Conservation (phyloP, 1,139 yeast species). For the Meyerozyma elateridarum region DNA sequence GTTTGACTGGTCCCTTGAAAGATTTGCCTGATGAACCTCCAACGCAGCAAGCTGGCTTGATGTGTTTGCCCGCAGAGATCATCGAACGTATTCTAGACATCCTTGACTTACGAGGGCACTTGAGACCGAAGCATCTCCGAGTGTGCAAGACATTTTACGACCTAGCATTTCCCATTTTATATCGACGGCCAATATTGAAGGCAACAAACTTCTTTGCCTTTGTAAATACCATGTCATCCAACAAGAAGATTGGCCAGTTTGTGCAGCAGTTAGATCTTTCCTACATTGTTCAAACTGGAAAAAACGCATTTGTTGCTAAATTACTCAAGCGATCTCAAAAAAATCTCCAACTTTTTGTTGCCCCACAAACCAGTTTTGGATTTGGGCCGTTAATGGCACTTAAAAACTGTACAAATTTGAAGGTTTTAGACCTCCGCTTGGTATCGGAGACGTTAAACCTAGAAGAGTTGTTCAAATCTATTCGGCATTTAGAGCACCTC, state of each 20-base stretch:
- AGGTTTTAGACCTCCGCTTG: conserved; percentile 71
- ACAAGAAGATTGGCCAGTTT: conserved; percentile 36
- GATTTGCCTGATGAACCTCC: conserved; percentile 14
- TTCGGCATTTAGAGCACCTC: conserved; percentile 53
- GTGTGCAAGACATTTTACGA: conserved; percentile 60
- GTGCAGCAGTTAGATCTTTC: conserved; percentile 64
- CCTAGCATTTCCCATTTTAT: conserved; percentile 58
- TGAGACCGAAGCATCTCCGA: conserved; percentile 50
- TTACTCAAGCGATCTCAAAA: conserved; percentile 69
- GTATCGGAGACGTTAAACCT: conserved; percentile 89
- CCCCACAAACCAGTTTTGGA: conserved; percentile 95
- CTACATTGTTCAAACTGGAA: conserved; percentile 84
- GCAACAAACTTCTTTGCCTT: conserved; percentile 68
- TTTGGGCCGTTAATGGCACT: conserved; percentile 79
- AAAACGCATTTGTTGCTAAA: conserved; percentile 83
- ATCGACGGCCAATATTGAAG: conserved; percentile 55
- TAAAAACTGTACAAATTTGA: conserved; percentile 60
- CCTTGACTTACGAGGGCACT: conserved; percentile 26
- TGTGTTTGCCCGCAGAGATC: conserved; percentile 57
- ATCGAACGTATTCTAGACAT: conserved; percentile 47
- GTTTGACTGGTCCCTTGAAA: conserved; percentile 19
- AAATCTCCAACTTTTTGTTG: conserved; percentile 63
- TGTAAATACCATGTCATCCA: conserved; percentile 60
- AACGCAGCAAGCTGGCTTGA: conserved; percentile 11
- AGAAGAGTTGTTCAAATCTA: conserved; percentile 71